phyloP scores from a whole-genome alignment of 345 rosid genomes.

The Lumnitzera littorea region DNA sequence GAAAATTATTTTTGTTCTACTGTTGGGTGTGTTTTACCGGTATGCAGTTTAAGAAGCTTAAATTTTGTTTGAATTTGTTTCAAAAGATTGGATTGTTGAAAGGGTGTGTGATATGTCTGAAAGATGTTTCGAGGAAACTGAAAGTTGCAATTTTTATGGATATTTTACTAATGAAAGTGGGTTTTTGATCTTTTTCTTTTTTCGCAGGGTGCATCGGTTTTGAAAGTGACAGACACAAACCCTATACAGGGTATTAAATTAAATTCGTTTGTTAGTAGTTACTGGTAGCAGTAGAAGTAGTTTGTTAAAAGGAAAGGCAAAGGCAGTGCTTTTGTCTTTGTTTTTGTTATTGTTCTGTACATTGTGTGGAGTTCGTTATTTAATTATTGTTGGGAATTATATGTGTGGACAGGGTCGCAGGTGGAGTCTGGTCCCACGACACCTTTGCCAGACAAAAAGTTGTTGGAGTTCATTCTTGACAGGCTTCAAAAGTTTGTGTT shows the following conservation, averaged over 20 bases:
- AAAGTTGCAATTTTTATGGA: too few relatives aligned
- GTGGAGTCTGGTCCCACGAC: conserved; percentile 89
- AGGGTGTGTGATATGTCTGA: too few relatives aligned
- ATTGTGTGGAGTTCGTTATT: conserved; percentile 2
- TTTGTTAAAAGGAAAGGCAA: conserved; percentile 4
- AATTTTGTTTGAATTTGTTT: too few relatives aligned
- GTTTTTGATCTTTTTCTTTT: conserved; percentile 9
- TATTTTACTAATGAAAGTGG: conserved; percentile 9
- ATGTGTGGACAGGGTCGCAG: conserved; percentile 69
- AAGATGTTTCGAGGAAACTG: too few relatives aligned
- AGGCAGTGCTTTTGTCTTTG: conserved; percentile 29
- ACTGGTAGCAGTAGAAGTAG: too few relatives aligned
- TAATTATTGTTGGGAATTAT: conserved; percentile 14
- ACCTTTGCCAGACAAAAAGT: conserved; percentile 97
- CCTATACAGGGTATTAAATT: conserved; percentile 45
- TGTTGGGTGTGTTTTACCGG: too few relatives aligned
- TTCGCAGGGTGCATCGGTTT: conserved; percentile 68
- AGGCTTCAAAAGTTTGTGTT: conserved; percentile 92
- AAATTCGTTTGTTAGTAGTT: conserved; percentile 5
- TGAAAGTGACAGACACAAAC: conserved; percentile 75
- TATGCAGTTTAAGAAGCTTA: too few relatives aligned
- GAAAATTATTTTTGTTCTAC: too few relatives aligned
- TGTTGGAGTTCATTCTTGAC: conserved; percentile 96
- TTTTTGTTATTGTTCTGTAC: conserved; percentile 2
- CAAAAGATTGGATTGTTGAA: too few relatives aligned